Percentiles rank a stretch among this genome's conserved stretches.
Evolutionary conservation across 1,284 basidiomycete genomes (phyloP).

Genomic region (Lentinula novae-zelandiae): DNA sequence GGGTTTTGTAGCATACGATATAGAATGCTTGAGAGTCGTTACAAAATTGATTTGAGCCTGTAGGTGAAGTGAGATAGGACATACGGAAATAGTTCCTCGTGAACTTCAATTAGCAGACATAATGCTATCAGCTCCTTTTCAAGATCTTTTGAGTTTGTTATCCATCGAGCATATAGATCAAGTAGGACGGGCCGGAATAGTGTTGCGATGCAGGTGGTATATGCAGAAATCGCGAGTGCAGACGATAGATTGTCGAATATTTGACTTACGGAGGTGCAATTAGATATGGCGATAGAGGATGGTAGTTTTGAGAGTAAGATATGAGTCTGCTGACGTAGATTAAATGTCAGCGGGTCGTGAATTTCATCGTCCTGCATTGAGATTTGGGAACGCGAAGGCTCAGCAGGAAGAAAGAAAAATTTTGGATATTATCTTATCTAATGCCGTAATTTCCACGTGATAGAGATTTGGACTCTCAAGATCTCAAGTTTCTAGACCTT

Average conservation of each 20-base stretch:
- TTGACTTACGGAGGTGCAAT: conserved; percentile 31
- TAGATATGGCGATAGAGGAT: conserved; percentile 29
- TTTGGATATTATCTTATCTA: background rate
- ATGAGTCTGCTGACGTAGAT: conserved; percentile 48
- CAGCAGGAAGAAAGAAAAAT: background rate
- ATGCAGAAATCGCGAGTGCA: conserved; percentile 44
- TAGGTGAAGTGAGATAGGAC: conserved; percentile 27
- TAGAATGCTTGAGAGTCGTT: conserved; percentile 39
- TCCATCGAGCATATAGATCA: conserved; percentile 70
- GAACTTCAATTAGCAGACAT: conserved; percentile 58
- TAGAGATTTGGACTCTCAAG: too few relatives aligned
- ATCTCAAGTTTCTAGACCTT: too few relatives aligned
- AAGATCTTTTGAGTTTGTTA: conserved; percentile 43
- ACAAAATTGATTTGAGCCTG: background rate
- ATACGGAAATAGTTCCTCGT: conserved; percentile 76
- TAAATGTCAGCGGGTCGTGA: conserved; percentile 45
- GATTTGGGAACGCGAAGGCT: background rate
- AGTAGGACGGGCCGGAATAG: conserved; percentile 65
- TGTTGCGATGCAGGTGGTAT: conserved; percentile 53
- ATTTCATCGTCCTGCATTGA: conserved; percentile 9
- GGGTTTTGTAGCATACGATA: conserved; percentile 43
- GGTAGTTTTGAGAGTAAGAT: conserved; percentile 40
- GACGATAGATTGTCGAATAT: conserved; percentile 46
- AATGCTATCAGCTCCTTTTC: conserved; percentile 59
- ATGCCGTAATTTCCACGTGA: background rate